Percentiles rank a stretch among this genome's conserved stretches.
Conservation (phyloP, 805 yeast species). For the Debaryomyces maramus region DNA sequence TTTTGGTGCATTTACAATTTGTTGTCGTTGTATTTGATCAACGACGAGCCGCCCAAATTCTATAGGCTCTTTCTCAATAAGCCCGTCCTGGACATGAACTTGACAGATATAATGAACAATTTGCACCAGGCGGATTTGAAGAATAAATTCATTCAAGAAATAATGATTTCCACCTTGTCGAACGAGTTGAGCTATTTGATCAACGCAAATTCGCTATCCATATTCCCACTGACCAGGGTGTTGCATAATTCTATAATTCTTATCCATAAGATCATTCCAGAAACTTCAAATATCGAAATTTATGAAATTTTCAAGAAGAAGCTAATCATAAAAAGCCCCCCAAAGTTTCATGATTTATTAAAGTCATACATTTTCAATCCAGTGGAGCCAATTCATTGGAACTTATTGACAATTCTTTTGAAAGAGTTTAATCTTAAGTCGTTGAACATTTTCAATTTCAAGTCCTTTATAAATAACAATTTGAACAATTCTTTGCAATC, state of each 20-base stretch:
- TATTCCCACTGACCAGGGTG: conserved; percentile 38
- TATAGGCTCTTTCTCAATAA: conserved; percentile 21
- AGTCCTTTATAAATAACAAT: conserved; percentile 16
- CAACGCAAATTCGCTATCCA: conserved; percentile 19
- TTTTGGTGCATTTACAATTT: conserved; percentile 52
- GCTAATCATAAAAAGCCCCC: conserved; percentile 50
- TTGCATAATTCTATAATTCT: conserved; percentile 56
- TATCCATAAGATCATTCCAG: conserved; percentile 43
- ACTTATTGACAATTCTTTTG: conserved; percentile 44
- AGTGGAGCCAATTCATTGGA: conserved; percentile 42
- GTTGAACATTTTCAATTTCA: conserved; percentile 12
- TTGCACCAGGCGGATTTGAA: conserved; percentile 24
- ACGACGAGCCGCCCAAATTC: conserved; percentile 42
- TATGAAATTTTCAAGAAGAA: conserved; percentile 48
- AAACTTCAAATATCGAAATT: conserved; percentile 18
- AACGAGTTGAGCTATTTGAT: conserved; percentile 33
- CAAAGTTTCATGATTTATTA: conserved; percentile 50
- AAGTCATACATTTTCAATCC: conserved; percentile 48
- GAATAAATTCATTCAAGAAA: conserved; percentile 23
- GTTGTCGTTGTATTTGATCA: conserved; percentile 44
- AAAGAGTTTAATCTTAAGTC: conserved; percentile 41
- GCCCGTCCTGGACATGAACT: conserved; percentile 10
- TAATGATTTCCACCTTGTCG: conserved; percentile 30
- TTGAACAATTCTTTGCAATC: conserved; percentile 15
- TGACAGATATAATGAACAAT: conserved; percentile 21